A percentile compares a stretch with the other conserved stretches of the same genome.
Evolutionary conservation across 2,329 filamentous ascomycete genomes (phyloP).

Genomic region (Botrytis elliptica): DNA sequence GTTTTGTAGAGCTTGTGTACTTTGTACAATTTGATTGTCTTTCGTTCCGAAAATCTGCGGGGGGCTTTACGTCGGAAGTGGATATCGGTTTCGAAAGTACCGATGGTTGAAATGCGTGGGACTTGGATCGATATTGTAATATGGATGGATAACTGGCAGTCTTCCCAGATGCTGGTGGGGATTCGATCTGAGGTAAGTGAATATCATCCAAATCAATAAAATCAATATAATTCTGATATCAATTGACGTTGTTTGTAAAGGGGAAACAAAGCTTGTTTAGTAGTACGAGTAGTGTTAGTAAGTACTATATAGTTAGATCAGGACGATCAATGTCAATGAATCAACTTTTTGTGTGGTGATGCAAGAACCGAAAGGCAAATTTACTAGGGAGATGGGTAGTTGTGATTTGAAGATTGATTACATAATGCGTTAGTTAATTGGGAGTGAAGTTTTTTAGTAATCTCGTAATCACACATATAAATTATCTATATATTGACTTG

Average conservation of each 20-base stretch:
- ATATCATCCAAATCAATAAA: background rate
- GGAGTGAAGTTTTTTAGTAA: background rate
- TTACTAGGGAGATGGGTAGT: background rate
- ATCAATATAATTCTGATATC: background rate
- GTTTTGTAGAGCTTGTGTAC: conserved; percentile 5
- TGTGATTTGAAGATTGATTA: background rate
- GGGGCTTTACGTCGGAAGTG: background rate
- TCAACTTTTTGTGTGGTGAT: background rate
- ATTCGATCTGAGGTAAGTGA: background rate
- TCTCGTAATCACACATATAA: background rate
- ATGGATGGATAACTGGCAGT: background rate
- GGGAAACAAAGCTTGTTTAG: background rate
- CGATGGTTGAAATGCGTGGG: background rate
- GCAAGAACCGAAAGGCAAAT: background rate
- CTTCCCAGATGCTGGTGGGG: background rate
- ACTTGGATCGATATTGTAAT: background rate
- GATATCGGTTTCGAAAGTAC: conserved; percentile 4
- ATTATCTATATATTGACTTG: too few relatives aligned
- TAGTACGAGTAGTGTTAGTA: background rate
- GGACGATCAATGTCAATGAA: background rate
- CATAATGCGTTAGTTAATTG: background rate
- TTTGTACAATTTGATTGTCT: conserved; percentile 8
- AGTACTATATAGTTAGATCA: background rate
- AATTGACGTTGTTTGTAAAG: background rate
- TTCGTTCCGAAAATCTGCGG: conserved; percentile 13